phyloP scores from a whole-genome alignment of 148 eudicot species.

The Limonium bicolor region DNA sequence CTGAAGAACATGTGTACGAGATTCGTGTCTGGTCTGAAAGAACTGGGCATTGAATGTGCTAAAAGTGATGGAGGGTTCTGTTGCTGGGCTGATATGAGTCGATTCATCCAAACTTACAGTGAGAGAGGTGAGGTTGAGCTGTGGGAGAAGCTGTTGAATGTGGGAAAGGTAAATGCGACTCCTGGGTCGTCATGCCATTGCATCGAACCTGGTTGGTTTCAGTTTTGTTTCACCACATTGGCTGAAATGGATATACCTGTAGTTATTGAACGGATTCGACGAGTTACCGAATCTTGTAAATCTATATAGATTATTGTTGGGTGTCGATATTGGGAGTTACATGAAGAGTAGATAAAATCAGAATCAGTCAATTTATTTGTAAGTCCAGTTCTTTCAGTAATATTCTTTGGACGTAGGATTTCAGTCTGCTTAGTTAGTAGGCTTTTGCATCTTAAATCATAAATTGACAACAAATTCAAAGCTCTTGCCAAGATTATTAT shows the following conservation, averaged over 20 bases:
- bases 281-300: constrained; percentile 37
- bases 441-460: too few species aligned
- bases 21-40: constrained; percentile 50
- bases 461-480: too few species aligned
- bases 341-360: constrained; percentile 9
- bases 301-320: constrained; percentile 21
- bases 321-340: constrained; percentile 16
- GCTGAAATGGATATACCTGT: constrained; percentile 49
- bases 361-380: background rate
- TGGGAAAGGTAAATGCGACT: constrained; percentile 58
- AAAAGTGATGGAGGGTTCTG: constrained; percentile 72
- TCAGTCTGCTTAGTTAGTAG: too few species aligned
- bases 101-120: constrained; percentile 37
- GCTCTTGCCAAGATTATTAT: too few species aligned
- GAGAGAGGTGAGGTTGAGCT: constrained; percentile 87
- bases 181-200: constrained; percentile 87
- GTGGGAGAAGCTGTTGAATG: constrained; percentile 68
- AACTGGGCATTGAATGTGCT: constrained; percentile 48
- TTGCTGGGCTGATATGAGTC: constrained; percentile 85
- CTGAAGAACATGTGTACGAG: constrained; percentile 31
- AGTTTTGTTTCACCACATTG: constrained; percentile 69
- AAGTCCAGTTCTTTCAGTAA: background rate
- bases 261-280: constrained; percentile 43
- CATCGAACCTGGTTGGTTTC: constrained; percentile 94
- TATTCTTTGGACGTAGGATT: too few species aligned